Base-by-base conservation (phyloP, 2,329 filamentous ascomycete genomes). In the Rhynchosporium agropyri region DNA sequence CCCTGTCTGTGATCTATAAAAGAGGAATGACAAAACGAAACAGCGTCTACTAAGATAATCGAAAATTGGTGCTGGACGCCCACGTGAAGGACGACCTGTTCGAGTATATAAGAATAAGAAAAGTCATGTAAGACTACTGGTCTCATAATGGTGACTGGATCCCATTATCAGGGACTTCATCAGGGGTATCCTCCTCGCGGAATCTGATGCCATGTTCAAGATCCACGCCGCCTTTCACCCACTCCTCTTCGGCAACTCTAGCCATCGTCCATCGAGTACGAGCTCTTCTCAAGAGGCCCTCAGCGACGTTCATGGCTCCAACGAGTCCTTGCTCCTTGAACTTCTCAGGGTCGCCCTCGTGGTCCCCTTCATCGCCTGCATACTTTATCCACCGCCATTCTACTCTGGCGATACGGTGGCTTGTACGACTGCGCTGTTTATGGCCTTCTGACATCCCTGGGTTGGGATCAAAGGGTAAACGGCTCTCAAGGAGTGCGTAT, bases 331-430 rank as follows among this genome's bases (percentile, higher is more conserved):
- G 80, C 5, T 83, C 85, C 62, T 84, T 83, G 67, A 88, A 87
- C 66, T 84, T 87, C 69, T 75, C 80, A 65, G 79, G 77, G 68
- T 85, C 81, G 3, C 81, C 82, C 55, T 97, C 92, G 81, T 96
- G 95, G 60, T 97, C 92, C 42, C 92, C 92, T 61, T 96, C 90
- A 10, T 89, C 86, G 62, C 92, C 89, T 1, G 88, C 92, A 73
- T 89, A 97, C 64, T 90, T 86, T 65, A 92, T 87, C 95, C 95
- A 99, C 54, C 89, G 87, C 95, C 95, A 99, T 74, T 99, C 95
- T 57, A 93, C 91, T 42, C 95, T 84, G 1, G 95, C 95, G 65
- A 99, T 98, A n/a, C 93, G 88, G 74, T 99, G 95, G 58, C 90
- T 94, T 0, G 91, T 94, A 61, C 91, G 83, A 69, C 90, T 93